Base-by-base conservation (phyloP, 495 filamentous ascomycete genomes). In the Xylaria acuta region DNA sequence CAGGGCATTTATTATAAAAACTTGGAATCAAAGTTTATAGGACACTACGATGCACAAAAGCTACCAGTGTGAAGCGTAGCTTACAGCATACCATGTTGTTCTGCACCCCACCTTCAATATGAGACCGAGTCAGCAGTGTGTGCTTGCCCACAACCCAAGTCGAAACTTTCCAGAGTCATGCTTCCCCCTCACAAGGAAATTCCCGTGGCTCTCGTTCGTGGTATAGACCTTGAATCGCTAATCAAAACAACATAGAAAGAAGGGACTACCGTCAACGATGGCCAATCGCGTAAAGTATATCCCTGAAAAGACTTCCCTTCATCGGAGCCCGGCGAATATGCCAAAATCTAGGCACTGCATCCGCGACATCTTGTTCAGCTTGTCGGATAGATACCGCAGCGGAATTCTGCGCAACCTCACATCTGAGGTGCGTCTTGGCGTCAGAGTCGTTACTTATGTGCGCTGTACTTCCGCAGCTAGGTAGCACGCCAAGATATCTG, bases 401-500 rank as follows among this genome's bases (percentile, higher is more conserved):
- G 43, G 43, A 49, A 34, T 36, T 34, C 18, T 51, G 27, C 43
- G 62, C 62, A 47, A 11, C 30, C 25, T 51, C 25, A 36, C 30
- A 25, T 49, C 63, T 34, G 7, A 40, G 14, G 3, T 49, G 25
- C 14, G 43, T 18, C 45, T 66, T 66, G 45, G 30, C 43, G 18
- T 16, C 20, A 27, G 8, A 64, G 40, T 64, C 63, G 22, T 66
- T 8, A 18, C 51, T 27, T 14, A 66, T 18, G 22, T 11, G 22
- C 63, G 63, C 63, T 2, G 30, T 38, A 18, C 20, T 64, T 64
- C 62, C 59, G 38, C n/a, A 45, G 25, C 63, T 16, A 49, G 22
- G 20, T 25, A 25, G 41, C 16, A 25, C 22, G 64, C 64, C 64
- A 54, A 67, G 64, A 67, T 25, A 49, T 51, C 5, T 12, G 18